Evolutionary conservation across 2,329 filamentous ascomycete species (phyloP).

Genomic region (Cercospora zeae-maydis): DNA sequence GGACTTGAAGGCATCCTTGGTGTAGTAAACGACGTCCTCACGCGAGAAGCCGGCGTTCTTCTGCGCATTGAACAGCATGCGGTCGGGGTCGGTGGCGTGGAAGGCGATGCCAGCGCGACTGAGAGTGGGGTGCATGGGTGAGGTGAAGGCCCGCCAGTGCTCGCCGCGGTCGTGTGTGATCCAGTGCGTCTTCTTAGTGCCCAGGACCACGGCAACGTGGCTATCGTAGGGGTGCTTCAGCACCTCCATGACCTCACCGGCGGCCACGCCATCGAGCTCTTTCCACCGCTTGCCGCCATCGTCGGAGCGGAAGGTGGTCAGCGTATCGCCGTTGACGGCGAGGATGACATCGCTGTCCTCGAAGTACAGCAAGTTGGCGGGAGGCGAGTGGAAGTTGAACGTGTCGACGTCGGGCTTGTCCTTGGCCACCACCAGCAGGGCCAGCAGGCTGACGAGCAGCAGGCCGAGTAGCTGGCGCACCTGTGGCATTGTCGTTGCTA

Average conservation of each 20-base stretch:
- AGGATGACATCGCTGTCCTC: slow-evolving; percentile 80
- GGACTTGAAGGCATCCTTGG: slow-evolving; percentile 76
- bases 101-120: slow-evolving; percentile 64
- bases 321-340: slow-evolving; percentile 62
- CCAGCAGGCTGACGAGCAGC: slow-evolving; percentile 26
- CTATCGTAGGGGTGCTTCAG: slow-evolving; percentile 75
- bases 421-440: slow-evolving; percentile 29
- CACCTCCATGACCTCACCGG: slow-evolving; percentile 61
- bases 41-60: slow-evolving; percentile 40
- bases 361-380: slow-evolving; percentile 78
- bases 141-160: slow-evolving; percentile 72
- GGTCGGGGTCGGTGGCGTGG: slow-evolving; percentile 77
- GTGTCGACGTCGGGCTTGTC: slow-evolving; percentile 59
- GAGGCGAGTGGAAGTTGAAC: slow-evolving; percentile 63
- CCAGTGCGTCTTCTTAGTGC: slow-evolving; percentile 66
- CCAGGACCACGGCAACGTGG: slow-evolving; percentile 75
- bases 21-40: slow-evolving; percentile 62
- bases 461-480: slow-evolving; percentile 19
- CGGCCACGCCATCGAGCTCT: slow-evolving; percentile 59
- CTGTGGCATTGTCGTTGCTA: slow-evolving; percentile 18
- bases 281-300: slow-evolving; percentile 80
- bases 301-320: slow-evolving; percentile 70
- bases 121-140: slow-evolving; percentile 55
- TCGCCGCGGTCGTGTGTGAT: slow-evolving; percentile 79
- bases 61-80: slow-evolving; percentile 71